Base-by-base conservation (phyloP, 352 stramenopile species). In the Phytophthora meadii region DNA sequence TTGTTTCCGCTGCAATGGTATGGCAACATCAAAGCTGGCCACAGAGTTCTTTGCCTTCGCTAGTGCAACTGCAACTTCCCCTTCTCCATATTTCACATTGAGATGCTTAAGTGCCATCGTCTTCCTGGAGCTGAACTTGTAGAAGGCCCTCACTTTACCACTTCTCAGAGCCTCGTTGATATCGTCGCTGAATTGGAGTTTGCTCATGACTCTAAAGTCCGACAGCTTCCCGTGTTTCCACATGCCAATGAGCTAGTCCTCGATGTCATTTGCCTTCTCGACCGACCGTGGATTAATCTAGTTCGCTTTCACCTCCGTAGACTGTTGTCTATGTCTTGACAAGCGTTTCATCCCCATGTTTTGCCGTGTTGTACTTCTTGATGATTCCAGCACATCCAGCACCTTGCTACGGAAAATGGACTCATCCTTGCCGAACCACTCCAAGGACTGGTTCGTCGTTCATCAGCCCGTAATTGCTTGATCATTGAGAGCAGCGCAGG, bases 391-490 rank as follows among this genome's bases (percentile, higher is more conserved):
- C 11, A 42, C 36, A 15, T 5, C 36, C 36, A 42, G 15, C 36
- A 7, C 28, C 2, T 11, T 34, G 2, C 28, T 34, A 34, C 28
- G 28, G 28, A 34, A 34, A 10, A 34, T 34, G 28, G 28, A 34
- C 28, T 34, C 48, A 14, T 54, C 48, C n/a, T n/a, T n/a, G n/a
- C n/a, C n/a, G n/a, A 22, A 54, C 41, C 19, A 54, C 32, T 2
- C 42, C 28, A 19, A 10, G 8, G 5, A 41, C 48, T 11, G 48
- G 34, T 30, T 44, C n/a, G 17, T 6, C 11, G 8, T 32, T 30
- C 17, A 44, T 30, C 10, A 32, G 27, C 48, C 47, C 30, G n/a
- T 9, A 54, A 32, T 32, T 54, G n/a, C 11, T 34, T n/a, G 9
- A 30, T 2, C 30, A 42, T 10, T 3, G 3, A 24, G 10, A 14